phyloP scores from a whole-genome alignment of 306 rosid genomes.

The Abrus precatorius region DNA sequence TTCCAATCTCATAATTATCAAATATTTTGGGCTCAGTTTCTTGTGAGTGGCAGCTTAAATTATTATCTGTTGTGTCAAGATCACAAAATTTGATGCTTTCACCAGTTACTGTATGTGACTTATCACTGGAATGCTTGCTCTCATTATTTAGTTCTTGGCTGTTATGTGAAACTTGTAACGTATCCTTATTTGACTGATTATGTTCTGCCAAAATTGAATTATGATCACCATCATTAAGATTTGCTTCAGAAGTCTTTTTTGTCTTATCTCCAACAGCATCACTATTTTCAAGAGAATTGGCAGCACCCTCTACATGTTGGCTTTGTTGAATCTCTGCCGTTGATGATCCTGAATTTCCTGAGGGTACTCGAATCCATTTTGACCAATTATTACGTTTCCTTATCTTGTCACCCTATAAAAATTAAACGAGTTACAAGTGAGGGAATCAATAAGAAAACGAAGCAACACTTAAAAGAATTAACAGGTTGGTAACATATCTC shows the following conservation, averaged over 20 bases:
- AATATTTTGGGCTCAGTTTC: conserved; percentile 45
- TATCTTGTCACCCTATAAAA: conserved; percentile 75
- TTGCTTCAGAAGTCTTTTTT: conserved; percentile 49
- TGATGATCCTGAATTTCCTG: conserved; percentile 57
- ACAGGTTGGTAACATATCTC: conserved; percentile 9
- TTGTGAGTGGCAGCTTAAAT: conserved; percentile 43
- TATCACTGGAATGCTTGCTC: conserved; percentile 47
- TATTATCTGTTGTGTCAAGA: conserved; percentile 39
- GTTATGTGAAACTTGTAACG: conserved; percentile 34
- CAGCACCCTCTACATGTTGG: conserved; percentile 50
- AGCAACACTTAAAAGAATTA: neutral
- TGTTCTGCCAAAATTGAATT: conserved; percentile 41
- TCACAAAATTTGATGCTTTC: conserved; percentile 42
- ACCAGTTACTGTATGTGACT: conserved; percentile 40
- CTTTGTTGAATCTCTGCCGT: conserved; percentile 48
- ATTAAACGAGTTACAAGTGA: conserved; percentile 35
- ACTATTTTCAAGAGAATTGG: conserved; percentile 45
- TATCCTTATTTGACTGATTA: conserved; percentile 50
- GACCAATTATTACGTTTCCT: conserved; percentile 80
- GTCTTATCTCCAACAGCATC: conserved; percentile 54
- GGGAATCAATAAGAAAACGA: conserved; percentile 35
- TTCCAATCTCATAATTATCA: conserved; percentile 53
- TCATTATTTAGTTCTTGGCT: conserved; percentile 44
- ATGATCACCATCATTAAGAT: conserved; percentile 49
- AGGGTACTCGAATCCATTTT: conserved; percentile 74